phyloP scores from a whole-genome alignment of 176 grass and related monocot genomes.

The Dactylis glomerata region DNA sequence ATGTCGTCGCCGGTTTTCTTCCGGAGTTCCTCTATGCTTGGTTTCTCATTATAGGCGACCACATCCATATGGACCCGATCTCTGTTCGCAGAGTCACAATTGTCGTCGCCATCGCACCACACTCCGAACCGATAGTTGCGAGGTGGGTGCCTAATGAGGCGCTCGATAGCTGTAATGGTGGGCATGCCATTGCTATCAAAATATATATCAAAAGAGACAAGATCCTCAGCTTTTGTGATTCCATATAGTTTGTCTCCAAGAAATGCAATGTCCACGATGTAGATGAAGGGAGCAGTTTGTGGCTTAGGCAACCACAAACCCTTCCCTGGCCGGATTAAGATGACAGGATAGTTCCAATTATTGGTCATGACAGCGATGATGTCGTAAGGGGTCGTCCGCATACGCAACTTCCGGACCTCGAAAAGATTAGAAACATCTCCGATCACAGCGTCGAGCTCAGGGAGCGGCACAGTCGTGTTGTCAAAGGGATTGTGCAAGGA shows the following conservation, averaged over 20 bases:
- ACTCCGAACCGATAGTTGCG: too few relatives aligned
- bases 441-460: background rate
- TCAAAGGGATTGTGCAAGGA: background rate
- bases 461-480: background rate
- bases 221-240: background rate
- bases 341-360: background rate
- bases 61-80: too few relatives aligned
- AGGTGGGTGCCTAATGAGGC: too few relatives aligned
- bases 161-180: background rate
- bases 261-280: background rate
- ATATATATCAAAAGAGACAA: background rate
- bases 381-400: background rate
- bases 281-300: background rate
- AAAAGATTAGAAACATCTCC: background rate
- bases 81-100: too few relatives aligned
- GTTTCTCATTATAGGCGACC: too few relatives aligned
- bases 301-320: background rate
- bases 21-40: too few relatives aligned
- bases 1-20: too few relatives aligned
- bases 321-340: background rate
- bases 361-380: background rate
- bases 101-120: too few relatives aligned
- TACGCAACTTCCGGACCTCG: background rate
- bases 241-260: background rate
- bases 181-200: background rate